Conservation (phyloP, 202 grass and related monocot species). For the Tripidium arundinaceum region DNA sequence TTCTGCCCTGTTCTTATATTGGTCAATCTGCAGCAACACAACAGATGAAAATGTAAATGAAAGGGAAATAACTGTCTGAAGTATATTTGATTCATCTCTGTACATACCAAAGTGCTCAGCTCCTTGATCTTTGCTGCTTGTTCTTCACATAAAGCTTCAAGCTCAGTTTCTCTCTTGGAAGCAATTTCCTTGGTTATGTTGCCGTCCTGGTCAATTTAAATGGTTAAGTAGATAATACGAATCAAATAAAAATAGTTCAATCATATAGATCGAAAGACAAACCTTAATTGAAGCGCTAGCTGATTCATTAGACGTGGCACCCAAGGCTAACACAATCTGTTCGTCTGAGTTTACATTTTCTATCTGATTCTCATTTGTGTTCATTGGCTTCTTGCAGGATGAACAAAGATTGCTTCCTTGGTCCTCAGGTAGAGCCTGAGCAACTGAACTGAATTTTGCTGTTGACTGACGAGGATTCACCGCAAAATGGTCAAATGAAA, state of each 20-base stretch:
- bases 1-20: constrained; percentile 40
- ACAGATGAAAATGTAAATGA: constrained; percentile 28
- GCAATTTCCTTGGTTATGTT: constrained; percentile 16
- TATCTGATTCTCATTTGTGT: constrained; percentile 33
- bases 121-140: constrained; percentile 72
- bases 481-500: constrained; percentile 96
- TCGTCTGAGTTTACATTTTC: constrained; percentile 40
- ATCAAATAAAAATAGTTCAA: not conserved
- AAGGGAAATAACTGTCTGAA: constrained; percentile 7
- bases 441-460: constrained; percentile 40
- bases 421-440: constrained; percentile 25
- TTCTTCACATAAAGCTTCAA: constrained; percentile 84
- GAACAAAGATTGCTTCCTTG: constrained; percentile 52
- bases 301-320: constrained; percentile 4
- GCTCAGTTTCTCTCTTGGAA: constrained; percentile 66
- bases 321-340: constrained; percentile 20
- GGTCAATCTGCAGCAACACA: constrained; percentile 50
- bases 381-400: constrained; percentile 70
- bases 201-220: constrained; percentile 33
- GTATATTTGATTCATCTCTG: constrained; percentile 1
- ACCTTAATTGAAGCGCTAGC: constrained; percentile 36
- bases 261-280: not conserved
- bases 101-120: constrained; percentile 57
- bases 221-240: constrained; percentile 5
- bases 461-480: constrained; percentile 49